These are phyloP conservation scores for Cyclotella atomus DNA, from an alignment of 108 stramenopile genomes.

Conservation along the genomic window DNA sequence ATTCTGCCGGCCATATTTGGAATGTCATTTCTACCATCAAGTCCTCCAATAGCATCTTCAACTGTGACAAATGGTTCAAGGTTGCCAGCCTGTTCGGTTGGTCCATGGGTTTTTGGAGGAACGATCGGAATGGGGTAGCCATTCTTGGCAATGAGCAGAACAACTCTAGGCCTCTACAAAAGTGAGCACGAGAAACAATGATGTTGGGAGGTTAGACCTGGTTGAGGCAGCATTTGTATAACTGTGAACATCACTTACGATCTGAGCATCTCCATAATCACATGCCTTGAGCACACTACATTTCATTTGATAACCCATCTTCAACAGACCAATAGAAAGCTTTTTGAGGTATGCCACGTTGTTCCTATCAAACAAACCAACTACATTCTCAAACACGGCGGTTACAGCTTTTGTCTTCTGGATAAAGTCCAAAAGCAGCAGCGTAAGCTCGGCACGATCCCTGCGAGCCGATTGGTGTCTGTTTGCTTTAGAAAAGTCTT, in stretches of 20 bases:
- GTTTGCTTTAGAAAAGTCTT: slow-evolving; percentile 54
- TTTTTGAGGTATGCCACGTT: slow-evolving; percentile 34
- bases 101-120: slow-evolving; percentile 41
- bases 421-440: slow-evolving; percentile 37
- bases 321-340: slow-evolving; percentile 27
- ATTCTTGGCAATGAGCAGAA: slow-evolving; percentile 41
- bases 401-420: slow-evolving; percentile 26
- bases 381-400: slow-evolving; percentile 56
- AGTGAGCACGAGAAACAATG: no score
- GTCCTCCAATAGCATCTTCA: slow-evolving; percentile 20
- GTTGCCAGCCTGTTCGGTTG: neutral
- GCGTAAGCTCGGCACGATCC: slow-evolving; percentile 47
- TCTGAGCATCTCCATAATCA: slow-evolving; percentile 58
- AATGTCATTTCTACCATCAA: slow-evolving; percentile 9
- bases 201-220: no score
- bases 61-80: slow-evolving; percentile 42
- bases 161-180: slow-evolving; percentile 32
- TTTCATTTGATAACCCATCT: slow-evolving; percentile 46
- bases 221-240: no score
- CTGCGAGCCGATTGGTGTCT: slow-evolving; percentile 15
- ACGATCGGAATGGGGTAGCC: slow-evolving; percentile 22
- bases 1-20: slow-evolving; percentile 33
- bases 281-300: slow-evolving; percentile 30
- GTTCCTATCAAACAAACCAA: slow-evolving; percentile 35
- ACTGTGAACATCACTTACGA: neutral